These are phyloP conservation scores for Bretschneidera sinensis DNA, from an alignment of 345 rosid genomes.

Conservation along the genomic window DNA sequence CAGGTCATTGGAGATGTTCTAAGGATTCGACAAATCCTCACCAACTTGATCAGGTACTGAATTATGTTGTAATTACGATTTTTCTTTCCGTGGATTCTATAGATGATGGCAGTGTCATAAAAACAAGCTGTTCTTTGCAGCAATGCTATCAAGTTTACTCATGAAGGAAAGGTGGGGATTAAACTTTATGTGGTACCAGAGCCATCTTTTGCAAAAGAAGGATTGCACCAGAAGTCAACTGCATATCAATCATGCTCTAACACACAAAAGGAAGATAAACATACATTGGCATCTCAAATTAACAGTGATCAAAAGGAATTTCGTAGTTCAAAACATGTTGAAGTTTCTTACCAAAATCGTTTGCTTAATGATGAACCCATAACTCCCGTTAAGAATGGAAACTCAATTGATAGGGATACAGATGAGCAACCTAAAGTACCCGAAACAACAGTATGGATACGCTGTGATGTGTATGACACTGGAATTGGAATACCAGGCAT, in stretches of 20 bases:
- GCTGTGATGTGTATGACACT: slow-evolving; percentile 88
- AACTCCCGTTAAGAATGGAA: slow-evolving; percentile 26
- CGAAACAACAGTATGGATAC: slow-evolving; percentile 72
- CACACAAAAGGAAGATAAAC: slow-evolving; percentile 28
- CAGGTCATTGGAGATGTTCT: slow-evolving; percentile 95
- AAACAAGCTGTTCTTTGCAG: slow-evolving; percentile 29
- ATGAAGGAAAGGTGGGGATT: slow-evolving; percentile 87
- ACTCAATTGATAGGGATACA: slow-evolving; percentile 18
- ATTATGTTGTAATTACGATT: not conserved
- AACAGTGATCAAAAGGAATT: slow-evolving; percentile 22
- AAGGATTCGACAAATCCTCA: slow-evolving; percentile 90
- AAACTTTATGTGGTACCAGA: slow-evolving; percentile 63
- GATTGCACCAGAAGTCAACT: slow-evolving; percentile 23
- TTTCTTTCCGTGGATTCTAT: not conserved
- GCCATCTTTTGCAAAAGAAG: slow-evolving; percentile 50
- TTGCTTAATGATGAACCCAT: slow-evolving; percentile 21
- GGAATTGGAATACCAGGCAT: slow-evolving; percentile 97
- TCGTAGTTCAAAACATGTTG: slow-evolving; percentile 11
- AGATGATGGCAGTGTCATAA: not conserved
- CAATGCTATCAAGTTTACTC: slow-evolving; percentile 95
- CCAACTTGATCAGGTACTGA: slow-evolving; percentile 84
- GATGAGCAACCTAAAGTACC: slow-evolving; percentile 32
- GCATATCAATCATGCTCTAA: slow-evolving; percentile 25
- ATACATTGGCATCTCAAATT: slow-evolving; percentile 20
- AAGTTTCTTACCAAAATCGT: slow-evolving; percentile 18